Conservation (phyloP, 345 rosid species). For the Excoecaria agallocha region DNA sequence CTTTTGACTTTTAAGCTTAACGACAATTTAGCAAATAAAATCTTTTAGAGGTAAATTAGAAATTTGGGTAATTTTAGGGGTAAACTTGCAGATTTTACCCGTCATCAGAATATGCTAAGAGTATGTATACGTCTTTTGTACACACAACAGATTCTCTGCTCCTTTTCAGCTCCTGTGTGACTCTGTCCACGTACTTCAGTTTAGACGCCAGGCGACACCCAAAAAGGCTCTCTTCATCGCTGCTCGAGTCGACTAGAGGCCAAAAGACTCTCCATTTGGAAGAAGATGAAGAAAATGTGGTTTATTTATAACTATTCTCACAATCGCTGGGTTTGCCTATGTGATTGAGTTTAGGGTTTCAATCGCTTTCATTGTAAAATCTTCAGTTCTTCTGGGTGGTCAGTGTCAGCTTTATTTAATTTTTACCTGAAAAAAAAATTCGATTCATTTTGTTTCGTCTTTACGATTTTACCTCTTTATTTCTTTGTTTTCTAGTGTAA, state of each 20-base stretch:
- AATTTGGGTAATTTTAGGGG: no score
- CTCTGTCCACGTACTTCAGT: no score
- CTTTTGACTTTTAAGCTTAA: no score
- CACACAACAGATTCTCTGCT: neutral
- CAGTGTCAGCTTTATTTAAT: neutral
- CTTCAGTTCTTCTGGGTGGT: neutral
- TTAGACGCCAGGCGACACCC: no score
- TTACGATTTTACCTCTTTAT: neutral
- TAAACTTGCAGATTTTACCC: no score
- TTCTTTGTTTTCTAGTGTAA: neutral
- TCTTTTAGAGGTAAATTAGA: no score
- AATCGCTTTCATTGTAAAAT: neutral
- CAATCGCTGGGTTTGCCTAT: neutral
- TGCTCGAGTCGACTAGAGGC: neutral
- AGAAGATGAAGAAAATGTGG: neutral
- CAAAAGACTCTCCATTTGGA: neutral
- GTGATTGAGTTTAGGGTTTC: constrained; percentile 2
- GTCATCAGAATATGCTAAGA: no score
- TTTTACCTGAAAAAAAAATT: neutral
- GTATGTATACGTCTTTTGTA: no score
- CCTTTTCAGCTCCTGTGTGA: neutral
- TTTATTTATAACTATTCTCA: neutral
- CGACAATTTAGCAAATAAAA: no score
- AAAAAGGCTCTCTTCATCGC: no score
- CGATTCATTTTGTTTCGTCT: neutral